Evolutionary conservation across 257 asterid species (phyloP), one percentile per base, ranked within the genome.

Genomic region (Penstemon davidsonii): DNA sequence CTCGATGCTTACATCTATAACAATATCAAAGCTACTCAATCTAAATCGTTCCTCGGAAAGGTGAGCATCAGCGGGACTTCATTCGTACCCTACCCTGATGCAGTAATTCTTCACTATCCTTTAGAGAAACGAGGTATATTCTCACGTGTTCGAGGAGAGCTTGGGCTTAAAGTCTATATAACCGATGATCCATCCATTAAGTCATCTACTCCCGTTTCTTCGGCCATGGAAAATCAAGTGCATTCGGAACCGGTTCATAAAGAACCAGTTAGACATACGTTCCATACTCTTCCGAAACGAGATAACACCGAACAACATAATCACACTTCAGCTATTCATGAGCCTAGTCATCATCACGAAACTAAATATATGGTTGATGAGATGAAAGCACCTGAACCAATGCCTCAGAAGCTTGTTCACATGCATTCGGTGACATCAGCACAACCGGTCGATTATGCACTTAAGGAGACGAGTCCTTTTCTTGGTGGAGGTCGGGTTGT

Each of bases 81-180:
- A 18, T 88, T 87, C n/a, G 97, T 86, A 5, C 92, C 95, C 41
- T 80, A 79, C 74, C 61, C 88, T 0, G 98, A 92, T 71, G 86
- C 92, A 33, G 96, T 88, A 19, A 85, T 84, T 46, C 76, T 89
- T 69, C 96, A 87, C 69, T 92, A 87, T 66, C 96, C 96, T 62
- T 71, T 92, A 38, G 98, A 92, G 64, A 92, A 92, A 70, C 89
- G 96, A n/a, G 89, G 95, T 5, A 78, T 92, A 47, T 92, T 92
- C 72, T 89, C 98, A 46, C 95, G 80, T 42, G 96, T 89, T 33
- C 77, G 89, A 11, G 96, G 96, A 9, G 98, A 92, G 73, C 89
- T 92, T 10, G 96, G 96, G 40, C 91, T 92, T 72, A 87, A 82
- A 72, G 92, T 92, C 73, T 89, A 83, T 64, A 55, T 92, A 69